phyloP scores from a whole-genome alignment of 202 grass and related monocot species.

The Schoenoplectus triqueter region DNA sequence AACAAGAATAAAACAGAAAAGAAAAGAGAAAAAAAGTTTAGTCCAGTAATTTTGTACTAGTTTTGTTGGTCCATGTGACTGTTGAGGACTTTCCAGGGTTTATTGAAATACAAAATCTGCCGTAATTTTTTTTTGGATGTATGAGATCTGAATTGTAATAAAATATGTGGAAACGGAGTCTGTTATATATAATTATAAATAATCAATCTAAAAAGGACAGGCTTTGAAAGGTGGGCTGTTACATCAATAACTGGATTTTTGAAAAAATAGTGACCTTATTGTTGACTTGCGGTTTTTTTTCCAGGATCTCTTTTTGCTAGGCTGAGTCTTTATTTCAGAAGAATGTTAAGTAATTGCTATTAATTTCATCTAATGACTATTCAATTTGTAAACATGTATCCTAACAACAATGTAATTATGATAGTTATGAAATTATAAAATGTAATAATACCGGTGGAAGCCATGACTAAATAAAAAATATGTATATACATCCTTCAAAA shows the following conservation, averaged over 20 bases:
- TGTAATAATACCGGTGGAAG: neutral
- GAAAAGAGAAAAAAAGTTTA: neutral
- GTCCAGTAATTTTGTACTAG: neutral
- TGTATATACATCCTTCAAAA: no score
- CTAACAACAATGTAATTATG: neutral
- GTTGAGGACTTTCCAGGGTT: neutral
- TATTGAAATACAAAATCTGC: neutral
- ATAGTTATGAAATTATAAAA: no score
- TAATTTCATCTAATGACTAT: neutral
- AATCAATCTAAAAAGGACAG: neutral
- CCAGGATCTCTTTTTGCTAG: neutral
- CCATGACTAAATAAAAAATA: neutral
- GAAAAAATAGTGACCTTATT: neutral
- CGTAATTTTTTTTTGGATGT: neutral
- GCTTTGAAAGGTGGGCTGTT: neutral
- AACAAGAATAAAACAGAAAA: no score
- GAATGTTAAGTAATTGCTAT: neutral
- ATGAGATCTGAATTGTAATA: conserved; percentile 1
- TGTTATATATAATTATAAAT: neutral
- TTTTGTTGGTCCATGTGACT: neutral
- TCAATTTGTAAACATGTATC: neutral
- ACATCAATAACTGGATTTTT: neutral
- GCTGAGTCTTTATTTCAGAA: neutral
- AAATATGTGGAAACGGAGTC: conserved; percentile 19
- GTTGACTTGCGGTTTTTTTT: neutral